Conservation (phyloP, 768 basidiomycete genomes). For the Serendipita sp. region DNA sequence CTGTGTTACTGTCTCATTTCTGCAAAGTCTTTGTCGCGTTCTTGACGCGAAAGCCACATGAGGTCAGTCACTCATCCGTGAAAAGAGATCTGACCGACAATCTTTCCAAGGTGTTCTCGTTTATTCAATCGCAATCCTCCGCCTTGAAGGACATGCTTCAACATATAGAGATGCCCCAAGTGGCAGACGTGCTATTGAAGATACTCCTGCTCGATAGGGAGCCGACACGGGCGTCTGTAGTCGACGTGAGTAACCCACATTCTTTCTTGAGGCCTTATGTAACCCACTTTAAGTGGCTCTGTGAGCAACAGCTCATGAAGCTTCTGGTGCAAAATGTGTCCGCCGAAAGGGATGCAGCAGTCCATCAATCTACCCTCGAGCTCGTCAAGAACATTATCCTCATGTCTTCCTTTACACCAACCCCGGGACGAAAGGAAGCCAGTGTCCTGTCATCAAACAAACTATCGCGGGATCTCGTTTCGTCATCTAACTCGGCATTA, state of each 20-base stretch:
- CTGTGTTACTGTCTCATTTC: conserved; percentile 82
- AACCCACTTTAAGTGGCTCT: conserved; percentile 54
- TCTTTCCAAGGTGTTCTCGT: conserved; percentile 67
- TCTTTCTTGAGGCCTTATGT: conserved; percentile 21
- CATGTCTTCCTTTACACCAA: conserved; percentile 75
- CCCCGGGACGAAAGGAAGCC: conserved; percentile 15
- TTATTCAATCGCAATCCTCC: conserved; percentile 70
- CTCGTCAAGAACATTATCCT: conserved; percentile 89
- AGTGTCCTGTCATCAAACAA: conserved; percentile 63
- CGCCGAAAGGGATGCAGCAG: conserved; percentile 53
- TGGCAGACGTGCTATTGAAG: conserved; percentile 81
- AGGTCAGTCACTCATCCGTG: conserved; percentile 22
- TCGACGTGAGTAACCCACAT: conserved; percentile 52
- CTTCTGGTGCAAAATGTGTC: conserved; percentile 71
- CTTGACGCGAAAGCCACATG: conserved; percentile 72
- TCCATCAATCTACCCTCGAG: conserved; percentile 78
- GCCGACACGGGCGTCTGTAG: conserved; percentile 62
- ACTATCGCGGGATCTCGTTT: conserved; percentile 79
- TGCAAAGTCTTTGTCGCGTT: conserved; percentile 87
- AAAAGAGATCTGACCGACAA: neutral
- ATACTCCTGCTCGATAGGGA: conserved; percentile 83
- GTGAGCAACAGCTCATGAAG: conserved; percentile 65
- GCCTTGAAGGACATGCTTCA: conserved; percentile 68
- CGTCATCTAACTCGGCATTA: conserved; percentile 16
- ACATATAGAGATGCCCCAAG: conserved; percentile 78